Evolutionary conservation across 176 grass and related monocot genomes (phyloP), one percentile per base, ranked within the genome.

Genomic region (Carex myosuroides): DNA sequence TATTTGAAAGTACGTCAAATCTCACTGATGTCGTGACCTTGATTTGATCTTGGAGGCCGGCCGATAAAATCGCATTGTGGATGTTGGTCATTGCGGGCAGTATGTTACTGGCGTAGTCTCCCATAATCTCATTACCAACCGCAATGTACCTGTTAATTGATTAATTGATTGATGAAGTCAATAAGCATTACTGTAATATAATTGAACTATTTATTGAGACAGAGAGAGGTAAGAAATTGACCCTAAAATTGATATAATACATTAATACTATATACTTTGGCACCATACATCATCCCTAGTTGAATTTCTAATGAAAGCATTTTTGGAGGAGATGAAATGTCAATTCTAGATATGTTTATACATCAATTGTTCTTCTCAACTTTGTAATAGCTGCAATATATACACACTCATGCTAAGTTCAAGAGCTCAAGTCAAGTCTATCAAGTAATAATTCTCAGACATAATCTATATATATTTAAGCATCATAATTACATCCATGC

Each of bases 61-160:
- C 72, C 0, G 70, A 8, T 3, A 81, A 2, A 0, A 97, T 79
- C 0, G 88, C 91, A 3, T 0, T 35, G 64, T 88, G 37, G 6
- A 97, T 29, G 88, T 97, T 97, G 1, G 44, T 71, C 61, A 97
- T 97, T 79, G 94, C 94, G 6, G 88, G 89, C 16, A 97, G 70
- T 77, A 97, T 86, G 79, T 71, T 80, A 62, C 41, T 66, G 13
- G 86, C 64, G 10, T 0, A 50, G 4, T 57, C 84, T 18, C 87
- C 88, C 20, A 48, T 70, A 2, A 97, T 78, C 72, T 94, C 91
- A 64, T 94, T 97, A 13, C 94, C 94, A 33, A 90, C 94, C 5
- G 89, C 88, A 70, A 97, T 89, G 88, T 97, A 93, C 71, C 60
- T 88, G 68, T 93, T 89, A 8, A 55, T 30, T 29, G 7, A 17